Percentiles rank a stretch among this genome's conserved stretches.
Evolutionary conservation across 169 alveolate genomes (phyloP).

Genomic region (Cystoisospora suis): DNA sequence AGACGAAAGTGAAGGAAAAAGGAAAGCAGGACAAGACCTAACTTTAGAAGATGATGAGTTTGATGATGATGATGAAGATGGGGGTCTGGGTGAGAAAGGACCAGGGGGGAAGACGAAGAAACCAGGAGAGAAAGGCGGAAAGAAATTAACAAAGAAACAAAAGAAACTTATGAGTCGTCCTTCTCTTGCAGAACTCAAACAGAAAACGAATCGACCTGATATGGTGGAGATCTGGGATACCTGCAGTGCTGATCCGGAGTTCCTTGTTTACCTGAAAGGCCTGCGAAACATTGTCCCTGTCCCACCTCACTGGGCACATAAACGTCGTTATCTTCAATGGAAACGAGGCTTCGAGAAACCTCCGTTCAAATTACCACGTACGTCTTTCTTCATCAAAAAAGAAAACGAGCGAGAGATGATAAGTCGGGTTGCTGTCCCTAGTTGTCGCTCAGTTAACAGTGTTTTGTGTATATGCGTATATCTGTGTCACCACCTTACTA

Average conservation of each 20-base stretch:
- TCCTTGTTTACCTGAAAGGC: conserved; percentile 93
- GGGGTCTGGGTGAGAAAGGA: conserved; percentile 24
- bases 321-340: conserved; percentile 94
- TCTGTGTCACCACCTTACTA: too few species aligned
- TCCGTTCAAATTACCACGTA: conserved; percentile 95
- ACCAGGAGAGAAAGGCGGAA: conserved; percentile 30
- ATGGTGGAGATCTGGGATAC: conserved; percentile 95
- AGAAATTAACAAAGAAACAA: conserved; percentile 38
- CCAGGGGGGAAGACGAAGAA: conserved; percentile 19
- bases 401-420: too few species aligned
- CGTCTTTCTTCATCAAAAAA: too few species aligned
- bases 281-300: conserved; percentile 95
- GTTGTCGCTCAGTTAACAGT: too few species aligned
- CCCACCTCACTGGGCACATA: conserved; percentile 98
- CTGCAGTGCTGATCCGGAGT: conserved; percentile 95
- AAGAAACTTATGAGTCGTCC: conserved; percentile 67
- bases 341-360: conserved; percentile 94
- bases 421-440: too few species aligned
- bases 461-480: too few species aligned
- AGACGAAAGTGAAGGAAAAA: conserved; percentile 35
- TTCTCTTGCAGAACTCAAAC: conserved; percentile 69
- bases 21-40: conserved; percentile 28
- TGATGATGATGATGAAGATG: conserved; percentile 44
- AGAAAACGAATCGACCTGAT: conserved; percentile 77
- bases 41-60: conserved; percentile 37